Evolutionary conservation across 2,329 filamentous ascomycete species (phyloP).

Genomic region (Domatiomyces catenatus): DNA sequence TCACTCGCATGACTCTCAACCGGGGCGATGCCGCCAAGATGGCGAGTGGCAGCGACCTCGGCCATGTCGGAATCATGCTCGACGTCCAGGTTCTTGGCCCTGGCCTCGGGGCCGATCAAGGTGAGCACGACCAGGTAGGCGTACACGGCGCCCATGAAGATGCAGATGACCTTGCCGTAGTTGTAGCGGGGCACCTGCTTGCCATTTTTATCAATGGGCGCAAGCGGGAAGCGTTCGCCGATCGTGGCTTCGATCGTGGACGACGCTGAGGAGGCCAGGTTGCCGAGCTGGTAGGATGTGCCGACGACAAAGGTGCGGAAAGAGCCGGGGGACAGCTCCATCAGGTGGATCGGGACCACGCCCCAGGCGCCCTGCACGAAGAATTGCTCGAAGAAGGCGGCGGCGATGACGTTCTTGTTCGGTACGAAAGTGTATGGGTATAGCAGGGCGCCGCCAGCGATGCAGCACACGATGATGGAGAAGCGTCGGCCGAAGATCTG

Average conservation of each 20-base stretch:
- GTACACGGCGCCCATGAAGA: conserved; percentile 79
- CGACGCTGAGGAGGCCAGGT: conserved; percentile 44
- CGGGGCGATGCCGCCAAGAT: conserved; percentile 6
- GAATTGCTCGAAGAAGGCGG: conserved; percentile 73
- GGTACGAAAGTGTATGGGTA: conserved; percentile 67
- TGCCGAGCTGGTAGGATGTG: conserved; percentile 48
- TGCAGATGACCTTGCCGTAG: conserved; percentile 74
- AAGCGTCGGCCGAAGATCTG: conserved; percentile 56
- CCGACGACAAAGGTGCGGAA: conserved; percentile 50
- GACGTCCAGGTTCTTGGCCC: conserved; percentile 33
- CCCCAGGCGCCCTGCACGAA: conserved; percentile 65
- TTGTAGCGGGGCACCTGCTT: conserved; percentile 40
- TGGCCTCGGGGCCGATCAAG: conserved; percentile 33
- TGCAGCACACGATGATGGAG: conserved; percentile 48
- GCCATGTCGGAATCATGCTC: conserved; percentile 32
- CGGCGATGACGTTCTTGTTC: conserved; percentile 51
- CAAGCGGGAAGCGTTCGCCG: conserved; percentile 58
- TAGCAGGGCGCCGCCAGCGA: conserved; percentile 58
- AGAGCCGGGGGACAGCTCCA: conserved; percentile 46
- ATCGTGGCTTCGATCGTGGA: conserved; percentile 64
- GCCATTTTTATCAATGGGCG: conserved; percentile 33
- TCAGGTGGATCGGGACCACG: conserved; percentile 54
- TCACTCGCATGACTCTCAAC: conserved; percentile 3
- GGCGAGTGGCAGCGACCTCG: conserved; percentile 21
- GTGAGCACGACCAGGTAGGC: conserved; percentile 41